Evolutionary conservation across 176 grass and related monocot species (phyloP).

Genomic region (Zizania latifolia): DNA sequence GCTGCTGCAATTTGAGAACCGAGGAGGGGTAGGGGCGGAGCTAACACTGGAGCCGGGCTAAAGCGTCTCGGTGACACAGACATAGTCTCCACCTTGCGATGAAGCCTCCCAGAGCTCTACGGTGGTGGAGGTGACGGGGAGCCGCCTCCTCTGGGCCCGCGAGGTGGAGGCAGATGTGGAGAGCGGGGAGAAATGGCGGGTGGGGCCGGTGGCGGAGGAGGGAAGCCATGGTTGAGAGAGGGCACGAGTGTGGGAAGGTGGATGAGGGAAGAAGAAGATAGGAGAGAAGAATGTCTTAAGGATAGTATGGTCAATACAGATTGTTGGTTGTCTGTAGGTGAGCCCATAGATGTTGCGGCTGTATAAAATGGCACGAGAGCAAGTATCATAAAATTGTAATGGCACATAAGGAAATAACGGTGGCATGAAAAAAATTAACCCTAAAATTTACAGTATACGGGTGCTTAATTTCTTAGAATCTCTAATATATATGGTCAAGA

Average conservation of each 20-base stretch:
- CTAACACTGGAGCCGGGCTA: constrained; percentile 55
- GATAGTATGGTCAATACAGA: no score
- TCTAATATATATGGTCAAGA: neutral
- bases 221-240: no score
- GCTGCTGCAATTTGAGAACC: neutral
- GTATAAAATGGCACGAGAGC: no score
- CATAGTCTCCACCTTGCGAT: constrained; percentile 26
- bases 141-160: neutral
- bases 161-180: constrained; percentile 32
- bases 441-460: no score
- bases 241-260: no score
- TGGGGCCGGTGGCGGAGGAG: neutral
- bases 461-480: neutral
- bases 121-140: constrained; percentile 21
- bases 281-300: no score
- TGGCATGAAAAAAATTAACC: no score
- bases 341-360: no score
- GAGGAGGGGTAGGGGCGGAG: neutral
- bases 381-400: no score
- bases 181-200: neutral
- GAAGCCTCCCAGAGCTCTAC: constrained; percentile 29
- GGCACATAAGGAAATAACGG: no score
- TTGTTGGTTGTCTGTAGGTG: no score
- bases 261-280: no score
- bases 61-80: constrained; percentile 44